A percentile compares a stretch with the other conserved stretches of the same genome.
phyloP scores from a whole-genome alignment of 345 rosid genomes.

The Syzygium grande region DNA sequence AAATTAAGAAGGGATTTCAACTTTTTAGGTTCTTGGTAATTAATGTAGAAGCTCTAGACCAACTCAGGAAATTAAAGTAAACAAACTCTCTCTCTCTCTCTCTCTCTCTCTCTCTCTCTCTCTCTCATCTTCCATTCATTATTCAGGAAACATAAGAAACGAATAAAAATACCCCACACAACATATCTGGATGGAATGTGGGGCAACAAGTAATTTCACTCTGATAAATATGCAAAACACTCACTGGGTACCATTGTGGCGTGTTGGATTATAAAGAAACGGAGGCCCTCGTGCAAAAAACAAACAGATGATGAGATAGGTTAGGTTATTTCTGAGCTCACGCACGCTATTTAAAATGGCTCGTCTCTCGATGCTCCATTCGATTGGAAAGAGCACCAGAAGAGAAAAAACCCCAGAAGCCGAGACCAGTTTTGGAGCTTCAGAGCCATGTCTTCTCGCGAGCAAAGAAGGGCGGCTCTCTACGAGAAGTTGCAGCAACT shows the following conservation, averaged over 20 bases:
- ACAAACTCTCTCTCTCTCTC: neutral
- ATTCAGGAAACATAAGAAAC: neutral
- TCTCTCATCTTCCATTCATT: neutral
- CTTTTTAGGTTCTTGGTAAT: neutral
- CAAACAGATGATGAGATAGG: conserved; percentile 1
- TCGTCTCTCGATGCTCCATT: neutral
- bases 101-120: neutral
- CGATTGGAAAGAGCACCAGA: neutral
- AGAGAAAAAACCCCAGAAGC: neutral
- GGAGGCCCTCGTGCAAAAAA: conserved; percentile 6
- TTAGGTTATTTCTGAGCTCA: conserved; percentile 6
- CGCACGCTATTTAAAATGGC: neutral
- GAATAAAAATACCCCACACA: neutral
- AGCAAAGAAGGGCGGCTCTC: conserved; percentile 25
- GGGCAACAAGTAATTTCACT: neutral
- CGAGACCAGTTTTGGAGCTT: neutral
- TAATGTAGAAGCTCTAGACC: neutral
- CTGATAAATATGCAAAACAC: neutral
- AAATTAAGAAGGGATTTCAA: neutral
- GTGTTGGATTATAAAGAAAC: neutral
- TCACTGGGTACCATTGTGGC: neutral
- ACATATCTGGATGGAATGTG: neutral
- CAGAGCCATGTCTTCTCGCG: conserved; percentile 24
- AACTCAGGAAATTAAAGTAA: neutral
- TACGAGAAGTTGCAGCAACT: conserved; percentile 26